Percentiles rank a stretch among this genome's conserved stretches.
These are phyloP conservation scores for Meyerozyma sp. DNA, from an alignment of 1,139 yeast species.

Conservation along the genomic window DNA sequence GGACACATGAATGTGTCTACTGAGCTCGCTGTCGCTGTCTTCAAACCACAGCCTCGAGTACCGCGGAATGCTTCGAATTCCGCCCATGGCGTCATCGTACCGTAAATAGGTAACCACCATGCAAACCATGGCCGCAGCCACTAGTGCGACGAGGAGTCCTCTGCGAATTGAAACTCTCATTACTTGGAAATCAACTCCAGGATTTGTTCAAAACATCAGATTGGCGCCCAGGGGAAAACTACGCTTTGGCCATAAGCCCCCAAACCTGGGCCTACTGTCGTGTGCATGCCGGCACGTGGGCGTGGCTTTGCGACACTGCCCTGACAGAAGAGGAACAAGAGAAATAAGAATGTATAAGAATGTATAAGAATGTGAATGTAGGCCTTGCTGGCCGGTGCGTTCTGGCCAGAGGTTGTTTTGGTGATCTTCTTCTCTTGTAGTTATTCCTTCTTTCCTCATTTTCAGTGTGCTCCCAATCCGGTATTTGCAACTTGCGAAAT, in stretches of 20 bases:
- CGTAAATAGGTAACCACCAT: background rate
- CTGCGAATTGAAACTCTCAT: conserved; percentile 10
- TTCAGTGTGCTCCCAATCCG: too few species aligned
- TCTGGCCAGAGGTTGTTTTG: too few species aligned
- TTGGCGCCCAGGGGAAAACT: background rate
- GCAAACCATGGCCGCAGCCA: background rate
- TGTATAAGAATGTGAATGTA: too few species aligned
- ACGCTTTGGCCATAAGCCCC: background rate
- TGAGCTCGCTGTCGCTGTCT: conserved; percentile 13
- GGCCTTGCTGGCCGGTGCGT: too few species aligned
- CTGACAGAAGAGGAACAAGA: too few species aligned
- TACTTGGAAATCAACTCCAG: background rate
- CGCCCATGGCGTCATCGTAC: conserved; percentile 1
- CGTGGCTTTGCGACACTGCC: background rate
- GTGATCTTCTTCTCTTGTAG: too few species aligned
- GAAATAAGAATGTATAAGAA: too few species aligned
- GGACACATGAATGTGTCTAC: conserved; percentile 22
- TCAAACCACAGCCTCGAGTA: conserved; percentile 5
- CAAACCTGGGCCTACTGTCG: background rate
- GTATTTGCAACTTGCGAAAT: background rate
- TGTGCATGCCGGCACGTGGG: background rate
- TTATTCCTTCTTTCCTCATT: too few species aligned
- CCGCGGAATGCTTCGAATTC: background rate
- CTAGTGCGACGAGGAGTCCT: conserved; percentile 1
- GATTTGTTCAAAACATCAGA: background rate